A percentile compares a stretch with the other conserved stretches of the same genome.
Evolutionary conservation across 495 filamentous ascomycete genomes (phyloP).

Genomic region (Aspergillus sparsus): DNA sequence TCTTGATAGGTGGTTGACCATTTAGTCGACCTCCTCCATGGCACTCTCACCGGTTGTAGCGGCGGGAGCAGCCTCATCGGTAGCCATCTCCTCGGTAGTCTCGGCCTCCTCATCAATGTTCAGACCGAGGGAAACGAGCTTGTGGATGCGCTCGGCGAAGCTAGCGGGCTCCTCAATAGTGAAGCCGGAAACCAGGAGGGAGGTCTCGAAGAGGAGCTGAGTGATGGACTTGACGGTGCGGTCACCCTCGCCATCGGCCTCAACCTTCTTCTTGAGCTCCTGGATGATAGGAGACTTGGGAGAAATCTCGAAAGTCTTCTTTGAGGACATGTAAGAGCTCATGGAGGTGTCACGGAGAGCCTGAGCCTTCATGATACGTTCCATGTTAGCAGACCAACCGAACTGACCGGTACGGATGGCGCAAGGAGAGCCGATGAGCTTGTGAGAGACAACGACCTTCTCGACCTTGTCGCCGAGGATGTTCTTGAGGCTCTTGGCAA

Average conservation of each 20-base stretch:
- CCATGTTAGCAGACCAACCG: conserved; percentile 99
- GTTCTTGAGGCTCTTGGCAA: conserved; percentile 97
- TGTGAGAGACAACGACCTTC: conserved; percentile 99
- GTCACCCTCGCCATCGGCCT: conserved; percentile 94
- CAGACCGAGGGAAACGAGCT: conserved; percentile 92
- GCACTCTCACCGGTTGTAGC: conserved; percentile 63
- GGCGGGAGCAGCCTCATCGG: conserved; percentile 62
- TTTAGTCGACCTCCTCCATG: conserved; percentile 77
- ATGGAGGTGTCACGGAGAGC: conserved; percentile 99
- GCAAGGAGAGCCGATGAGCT: conserved; percentile 92
- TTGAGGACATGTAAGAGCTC: conserved; percentile 99
- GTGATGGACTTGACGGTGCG: conserved; percentile 98
- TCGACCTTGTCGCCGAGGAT: conserved; percentile 98
- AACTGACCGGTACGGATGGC: conserved; percentile 99
- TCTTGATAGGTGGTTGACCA: conserved; percentile 20
- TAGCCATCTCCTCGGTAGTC: conserved; percentile 61
- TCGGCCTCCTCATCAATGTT: conserved; percentile 93
- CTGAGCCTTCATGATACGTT: conserved; percentile 99
- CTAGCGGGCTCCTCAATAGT: conserved; percentile 97
- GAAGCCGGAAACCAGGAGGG: conserved; percentile 96
- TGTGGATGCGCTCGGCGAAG: conserved; percentile 98
- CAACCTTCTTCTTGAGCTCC: conserved; percentile 98
- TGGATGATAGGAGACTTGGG: conserved; percentile 96
- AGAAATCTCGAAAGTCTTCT: conserved; percentile 99
- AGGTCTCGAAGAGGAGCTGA: conserved; percentile 97